Percentiles rank a stretch among this genome's conserved stretches.
These are phyloP conservation scores for Magnusiomyces magnusii DNA, from an alignment of 1,139 yeast species.

Conservation along the genomic window DNA sequence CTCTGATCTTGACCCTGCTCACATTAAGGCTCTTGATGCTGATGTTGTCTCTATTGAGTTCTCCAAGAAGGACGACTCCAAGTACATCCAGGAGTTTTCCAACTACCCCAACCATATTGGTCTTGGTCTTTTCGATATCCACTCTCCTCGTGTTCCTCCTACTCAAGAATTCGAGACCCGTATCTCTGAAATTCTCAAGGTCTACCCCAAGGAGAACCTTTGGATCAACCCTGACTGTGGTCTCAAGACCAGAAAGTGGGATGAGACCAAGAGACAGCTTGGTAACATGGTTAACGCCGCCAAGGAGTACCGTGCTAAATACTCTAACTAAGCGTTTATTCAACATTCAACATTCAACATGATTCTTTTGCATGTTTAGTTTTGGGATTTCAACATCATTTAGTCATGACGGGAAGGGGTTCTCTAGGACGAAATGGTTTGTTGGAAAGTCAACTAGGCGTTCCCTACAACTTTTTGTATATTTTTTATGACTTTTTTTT, in stretches of 20 bases:
- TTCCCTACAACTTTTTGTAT: not conserved
- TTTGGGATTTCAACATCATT: slow-evolving; percentile 7
- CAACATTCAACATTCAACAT: slow-evolving; percentile 4
- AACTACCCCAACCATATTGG: slow-evolving; percentile 99
- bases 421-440: slow-evolving; percentile 4
- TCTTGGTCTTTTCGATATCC: slow-evolving; percentile 97
- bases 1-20: slow-evolving; percentile 99
- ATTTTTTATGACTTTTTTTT: not conserved
- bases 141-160: slow-evolving; percentile 99
- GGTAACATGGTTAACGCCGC: slow-evolving; percentile 99
- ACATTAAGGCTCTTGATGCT: slow-evolving; percentile 98
- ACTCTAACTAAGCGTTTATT: not conserved
- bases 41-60: slow-evolving; percentile 98
- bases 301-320: slow-evolving; percentile 78
- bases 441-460: not conserved
- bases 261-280: slow-evolving; percentile 69
- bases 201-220: slow-evolving; percentile 95
- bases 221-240: slow-evolving; percentile 99
- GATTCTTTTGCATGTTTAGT: not conserved
- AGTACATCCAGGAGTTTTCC: slow-evolving; percentile 95
- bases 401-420: slow-evolving; percentile 7
- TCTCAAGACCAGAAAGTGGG: slow-evolving; percentile 96
- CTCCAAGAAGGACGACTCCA: slow-evolving; percentile 99
- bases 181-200: slow-evolving; percentile 90
- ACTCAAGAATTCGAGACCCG: slow-evolving; percentile 91